Base-by-base conservation (phyloP, 345 rosid genomes). In the Salix udensis region DNA sequence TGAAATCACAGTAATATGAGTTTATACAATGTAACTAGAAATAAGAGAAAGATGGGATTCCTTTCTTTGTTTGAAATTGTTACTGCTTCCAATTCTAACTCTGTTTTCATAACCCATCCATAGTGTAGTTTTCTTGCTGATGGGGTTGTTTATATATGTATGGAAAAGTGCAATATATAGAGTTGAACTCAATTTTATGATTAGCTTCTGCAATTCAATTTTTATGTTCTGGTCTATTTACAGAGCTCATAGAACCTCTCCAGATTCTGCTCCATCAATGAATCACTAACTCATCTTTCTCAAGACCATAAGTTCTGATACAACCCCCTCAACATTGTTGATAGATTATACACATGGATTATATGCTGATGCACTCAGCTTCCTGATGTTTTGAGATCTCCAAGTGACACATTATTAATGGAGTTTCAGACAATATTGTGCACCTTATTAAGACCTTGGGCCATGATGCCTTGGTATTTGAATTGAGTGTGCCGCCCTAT, bases 1-100 rank as follows among this genome's bases (percentile, higher is more conserved):
- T 52, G 23, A 42, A 8, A 23, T 12, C 13, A 34, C 52, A 36
- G 77, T 14, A 62, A 11, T 6, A 4, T 21, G 42, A 36, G 21
- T 12, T 26, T 46, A 24, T 21, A 18, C 11, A 18, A 67, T 46
- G 12, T 30, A n/a, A 52, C 69, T 28, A 11, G n/a, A 46, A 74
- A 74, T 74, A 70, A 37, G 69, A 30, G 48, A 44, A 61, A 36
- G n/a, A 28, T 69, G n/a, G 69, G n/a, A 40, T 26, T 34, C 69
- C 64, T 26, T 46, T 42, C 62, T 62, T 58, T 21, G 74, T 31
- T 14, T 2, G 21, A 76, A 26, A n/a, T 58, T 40, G 31, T 39
- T 28, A 21, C 21, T 8, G 62, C 62, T 23, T 8, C 13, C 62
- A 7, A 53, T 53, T 53, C 11, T 7, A 53, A 53, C 0, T 18